A percentile compares a stretch with the other conserved stretches of the same genome.
Conservation (phyloP, 805 yeast genomes). For the Torulaspora maleeae region DNA sequence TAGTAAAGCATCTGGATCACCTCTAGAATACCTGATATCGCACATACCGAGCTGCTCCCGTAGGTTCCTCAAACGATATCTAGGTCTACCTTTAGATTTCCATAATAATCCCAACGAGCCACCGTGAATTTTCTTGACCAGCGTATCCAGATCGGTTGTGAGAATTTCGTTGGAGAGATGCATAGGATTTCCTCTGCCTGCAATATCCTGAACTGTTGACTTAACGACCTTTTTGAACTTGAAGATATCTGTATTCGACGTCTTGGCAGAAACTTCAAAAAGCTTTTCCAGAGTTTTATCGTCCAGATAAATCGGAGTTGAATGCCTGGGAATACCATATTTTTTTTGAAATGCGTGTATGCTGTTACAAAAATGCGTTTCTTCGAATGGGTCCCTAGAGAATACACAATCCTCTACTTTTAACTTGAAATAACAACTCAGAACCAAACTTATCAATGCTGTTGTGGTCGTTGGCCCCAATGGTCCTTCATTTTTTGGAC, state of each 20-base stretch:
- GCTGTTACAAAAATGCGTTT: conserved; percentile 59
- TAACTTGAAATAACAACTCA: conserved; percentile 61
- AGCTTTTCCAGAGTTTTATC: conserved; percentile 49
- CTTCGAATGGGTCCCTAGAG: conserved; percentile 80
- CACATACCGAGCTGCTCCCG: conserved; percentile 17
- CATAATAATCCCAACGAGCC: conserved; percentile 43
- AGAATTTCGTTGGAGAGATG: conserved; percentile 38
- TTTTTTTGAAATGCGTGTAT: conserved; percentile 77
- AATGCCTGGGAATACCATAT: conserved; percentile 39
- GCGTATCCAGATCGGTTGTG: conserved; percentile 37
- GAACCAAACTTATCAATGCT: conserved; percentile 71
- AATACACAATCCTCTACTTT: conserved; percentile 56
- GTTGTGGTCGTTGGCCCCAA: conserved; percentile 67
- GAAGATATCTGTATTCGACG: conserved; percentile 41
- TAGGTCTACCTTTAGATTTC: conserved; percentile 46
- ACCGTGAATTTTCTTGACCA: conserved; percentile 31
- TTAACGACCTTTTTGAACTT: conserved; percentile 65
- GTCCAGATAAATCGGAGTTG: conserved; percentile 52
- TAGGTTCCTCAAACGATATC: conserved; percentile 21
- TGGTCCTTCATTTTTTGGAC: conserved; percentile 44
- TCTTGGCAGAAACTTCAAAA: conserved; percentile 45
- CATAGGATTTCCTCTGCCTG: conserved; percentile 38
- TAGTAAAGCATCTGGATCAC: conserved; percentile 22
- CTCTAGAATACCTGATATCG: conserved; percentile 19
- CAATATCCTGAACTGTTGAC: conserved; percentile 64